Evolutionary conservation across 2,329 filamentous ascomycete species (phyloP), one percentile per base, ranked within the genome.

Genomic region (Thielaviopsis populi): DNA sequence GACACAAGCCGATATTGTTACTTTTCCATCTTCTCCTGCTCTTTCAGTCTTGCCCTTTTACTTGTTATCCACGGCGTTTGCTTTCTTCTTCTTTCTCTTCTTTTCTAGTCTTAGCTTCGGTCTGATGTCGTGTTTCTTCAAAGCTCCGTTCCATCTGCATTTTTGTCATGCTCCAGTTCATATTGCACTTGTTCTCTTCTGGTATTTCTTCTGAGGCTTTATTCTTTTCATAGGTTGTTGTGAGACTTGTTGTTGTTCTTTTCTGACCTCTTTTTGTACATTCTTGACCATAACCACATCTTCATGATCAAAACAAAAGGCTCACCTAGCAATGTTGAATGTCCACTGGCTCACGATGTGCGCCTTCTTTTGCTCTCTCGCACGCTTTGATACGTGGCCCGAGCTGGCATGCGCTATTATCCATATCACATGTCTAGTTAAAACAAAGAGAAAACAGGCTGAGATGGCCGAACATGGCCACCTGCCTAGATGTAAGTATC

Each of bases 1-100:
- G 27, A 33, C 30, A 56, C 17, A 22, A 22, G 6, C 15, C 10
- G 27, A 56, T 37, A 37, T 37, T 37, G 30, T 37, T 37, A n/a
- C 30, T 30, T 56, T 19, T 13, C 53, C n/a, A 56, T 56, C 17
- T 37, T 56, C 27, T 56, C 53, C 6, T 30, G 7, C 30, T 61
- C 19, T 22, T 37, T n/a, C 33, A 27, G 4, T 30, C 11, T n/a
- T 46, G 8, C 22, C 17, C 27, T 61, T 61, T 46, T 22, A 8
- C 59, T 19, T 48, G 22, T 61, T 33, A 61, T 46, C 24, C 13
- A 48, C 40, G 48, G 19, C 56, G 30, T 65, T 62, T 37, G 27
- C 42, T 65, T 63, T 61, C 10, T 46, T 60, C 46, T 40, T 58
- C n/a, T 62, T 37, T n/a, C 48, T 64, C 50, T 59, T 63, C n/a